Percentiles rank a stretch among this genome's conserved stretches.
phyloP scores from a whole-genome alignment of 1,284 basidiomycete species.

The Malassezia brasiliensis region DNA sequence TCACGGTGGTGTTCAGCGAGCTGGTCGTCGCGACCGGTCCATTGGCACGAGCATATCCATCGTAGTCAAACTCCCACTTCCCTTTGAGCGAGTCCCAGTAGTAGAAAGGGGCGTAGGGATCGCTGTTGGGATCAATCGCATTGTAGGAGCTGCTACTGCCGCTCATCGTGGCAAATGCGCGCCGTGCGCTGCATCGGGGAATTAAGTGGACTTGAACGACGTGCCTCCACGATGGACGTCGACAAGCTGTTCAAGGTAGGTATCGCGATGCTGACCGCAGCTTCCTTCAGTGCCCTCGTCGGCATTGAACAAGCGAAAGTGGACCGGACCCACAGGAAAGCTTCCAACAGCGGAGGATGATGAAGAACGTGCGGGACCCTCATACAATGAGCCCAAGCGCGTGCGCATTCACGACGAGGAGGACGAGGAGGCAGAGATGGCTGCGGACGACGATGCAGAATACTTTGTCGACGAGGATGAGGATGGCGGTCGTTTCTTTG shows the following conservation, averaged over 20 bases:
- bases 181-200: background rate
- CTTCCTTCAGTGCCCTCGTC: constrained; percentile 38
- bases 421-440: constrained; percentile 6
- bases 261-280: constrained; percentile 5
- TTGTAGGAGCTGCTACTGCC: constrained; percentile 11
- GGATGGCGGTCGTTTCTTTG: constrained; percentile 41
- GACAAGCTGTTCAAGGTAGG: constrained; percentile 43
- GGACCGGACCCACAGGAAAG: constrained; percentile 24
- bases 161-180: constrained; percentile 1
- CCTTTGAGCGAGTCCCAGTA: constrained; percentile 39
- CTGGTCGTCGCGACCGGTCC: constrained; percentile 21
- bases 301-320: constrained; percentile 41
- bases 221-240: constrained; percentile 30
- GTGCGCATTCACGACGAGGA: constrained; percentile 22
- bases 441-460: background rate
- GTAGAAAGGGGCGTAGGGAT: constrained; percentile 46
- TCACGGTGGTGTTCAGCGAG: background rate
- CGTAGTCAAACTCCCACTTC: constrained; percentile 46
- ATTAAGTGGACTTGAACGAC: background rate
- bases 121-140: constrained; percentile 13
- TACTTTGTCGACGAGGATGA: constrained; percentile 31
- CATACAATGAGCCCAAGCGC: constrained; percentile 12
- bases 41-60: constrained; percentile 35
- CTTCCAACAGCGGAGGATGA: constrained; percentile 13
- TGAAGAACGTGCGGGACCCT: constrained; percentile 3